Base-by-base conservation (phyloP, 208 protist species). In the Zelonia costaricensis region DNA sequence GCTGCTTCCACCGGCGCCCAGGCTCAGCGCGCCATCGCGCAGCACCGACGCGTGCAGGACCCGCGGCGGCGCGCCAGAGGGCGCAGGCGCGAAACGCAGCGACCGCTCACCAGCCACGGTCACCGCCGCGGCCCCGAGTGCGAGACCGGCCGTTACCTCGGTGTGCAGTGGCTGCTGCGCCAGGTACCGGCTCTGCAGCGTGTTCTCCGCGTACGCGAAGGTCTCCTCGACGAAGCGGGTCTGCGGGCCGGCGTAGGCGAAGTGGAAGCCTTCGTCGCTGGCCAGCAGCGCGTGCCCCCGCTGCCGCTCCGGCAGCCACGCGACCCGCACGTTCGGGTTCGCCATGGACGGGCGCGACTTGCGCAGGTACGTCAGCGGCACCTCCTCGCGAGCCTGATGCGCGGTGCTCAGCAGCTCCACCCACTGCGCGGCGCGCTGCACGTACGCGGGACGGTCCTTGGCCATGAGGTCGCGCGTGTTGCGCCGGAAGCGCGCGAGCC, bases 321-420 rank as follows among this genome's bases (percentile, higher is more conserved):
- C 90, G 6, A 95, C 86, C 12, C 90, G 90, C 10, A 95, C 80
- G 61, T 88, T 87, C 15, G 69, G 38, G 67, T 88, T 93, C n/a
- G 83, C 82, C 40, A 79, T 22, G 5, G 85, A 76, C 3, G 86
- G 80, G 30, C 75, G 72, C 1, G 86, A 93, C 67, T 95, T 95
- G 38, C 78, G 76, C 55, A 95, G 75, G 64, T 95, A 95, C 20
- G 86, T 79, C 31, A 95, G 75, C 36, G 90, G 90, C 13, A 55
- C 78, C 52, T 92, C 86, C 48, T 90, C 86, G 33, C 82, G 74
- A 3, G 13, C 38, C 30, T 77, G 76, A 36, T 84, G 77, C 0
- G 48, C 57, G 15, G 54, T 51, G 64, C 84, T 92, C 9, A 95
- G 80, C 45, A 88, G 69, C 59, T 88, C 79, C 43, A 95, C 49